Evolutionary conservation across 352 stramenopile genomes (phyloP), one percentile per base, ranked within the genome.

Genomic region (Phytophthora hibernalis): DNA sequence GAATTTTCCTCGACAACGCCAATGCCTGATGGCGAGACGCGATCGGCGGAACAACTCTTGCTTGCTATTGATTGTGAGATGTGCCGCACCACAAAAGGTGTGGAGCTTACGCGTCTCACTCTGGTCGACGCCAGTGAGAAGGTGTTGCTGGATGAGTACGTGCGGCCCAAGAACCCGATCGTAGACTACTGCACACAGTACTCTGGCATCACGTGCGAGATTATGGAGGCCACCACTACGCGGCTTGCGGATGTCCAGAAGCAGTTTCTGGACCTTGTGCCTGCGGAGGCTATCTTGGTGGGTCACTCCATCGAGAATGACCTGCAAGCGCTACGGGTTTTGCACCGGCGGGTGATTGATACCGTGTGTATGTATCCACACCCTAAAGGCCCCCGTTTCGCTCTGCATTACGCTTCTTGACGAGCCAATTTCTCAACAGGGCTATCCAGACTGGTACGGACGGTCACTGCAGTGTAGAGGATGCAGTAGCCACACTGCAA

Each of bases 231-330:
- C 13, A 92, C 82, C 18, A 86, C 68, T 13, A 91, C 71, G 57
- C 74, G 69, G 5, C 68, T 96, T 5, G 62, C 61, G n/a, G 78
- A 93, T 24, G 80, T 90, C n/a, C 87, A 96, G 56, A 33, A 82
- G 10, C 71, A 68, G 9, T 87, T 96, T 33, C 51, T 94, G 3
- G 49, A 73, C 12, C 51, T 89, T 42, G 80, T 93, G 0, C 77
- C 86, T 5, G 78, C 82, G 0, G 74, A 93, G 20, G 87, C 88
- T 5, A 92, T 96, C 40, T 73, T 96, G 26, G 85, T 96, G n/a
- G 90, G 90, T 15, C 90, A 97, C 63, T 95, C 85, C 40, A 87
- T 97, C 50, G 90, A 97, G 56, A 96, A 96, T 65, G 90, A 97
- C 57, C 63, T 96, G 5, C 58, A 76, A 51, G 87, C 85, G 9